Percentiles rank a stretch among this genome's conserved stretches.
phyloP scores from a whole-genome alignment of 495 filamentous ascomycete species.

The Podospora tetraspora region DNA sequence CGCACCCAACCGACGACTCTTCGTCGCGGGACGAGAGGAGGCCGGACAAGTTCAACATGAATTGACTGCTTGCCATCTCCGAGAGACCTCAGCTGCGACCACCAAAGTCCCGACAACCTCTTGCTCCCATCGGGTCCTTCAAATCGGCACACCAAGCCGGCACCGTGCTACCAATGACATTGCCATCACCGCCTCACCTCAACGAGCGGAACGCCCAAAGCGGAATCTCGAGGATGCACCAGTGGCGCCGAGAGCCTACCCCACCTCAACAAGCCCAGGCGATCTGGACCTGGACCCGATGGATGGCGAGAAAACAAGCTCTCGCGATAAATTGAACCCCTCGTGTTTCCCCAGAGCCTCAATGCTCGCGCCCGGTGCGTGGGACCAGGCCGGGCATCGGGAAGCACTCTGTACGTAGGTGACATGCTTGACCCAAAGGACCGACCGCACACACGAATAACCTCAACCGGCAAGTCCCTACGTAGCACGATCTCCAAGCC shows the following conservation, averaged over 20 bases:
- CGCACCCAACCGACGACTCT: too few species aligned
- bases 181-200: background rate
- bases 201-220: background rate
- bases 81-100: too few species aligned
- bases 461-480: too few species aligned
- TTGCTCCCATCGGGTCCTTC: background rate
- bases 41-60: too few species aligned
- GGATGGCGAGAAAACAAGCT: background rate
- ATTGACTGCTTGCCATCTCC: too few species aligned
- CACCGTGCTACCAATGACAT: background rate
- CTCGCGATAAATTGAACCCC: background rate
- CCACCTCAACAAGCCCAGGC: background rate
- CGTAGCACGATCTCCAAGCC: too few species aligned
- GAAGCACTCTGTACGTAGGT: background rate
- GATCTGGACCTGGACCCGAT: background rate
- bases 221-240: background rate
- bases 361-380: background rate
- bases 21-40: too few species aligned
- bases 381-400: background rate
- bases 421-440: background rate
- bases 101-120: too few species aligned
- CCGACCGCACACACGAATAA: background rate
- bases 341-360: background rate
- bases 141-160: background rate
- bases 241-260: background rate